Base-by-base conservation (phyloP, 2,329 filamentous ascomycete genomes). In the Trichophyton schoenleinii region DNA sequence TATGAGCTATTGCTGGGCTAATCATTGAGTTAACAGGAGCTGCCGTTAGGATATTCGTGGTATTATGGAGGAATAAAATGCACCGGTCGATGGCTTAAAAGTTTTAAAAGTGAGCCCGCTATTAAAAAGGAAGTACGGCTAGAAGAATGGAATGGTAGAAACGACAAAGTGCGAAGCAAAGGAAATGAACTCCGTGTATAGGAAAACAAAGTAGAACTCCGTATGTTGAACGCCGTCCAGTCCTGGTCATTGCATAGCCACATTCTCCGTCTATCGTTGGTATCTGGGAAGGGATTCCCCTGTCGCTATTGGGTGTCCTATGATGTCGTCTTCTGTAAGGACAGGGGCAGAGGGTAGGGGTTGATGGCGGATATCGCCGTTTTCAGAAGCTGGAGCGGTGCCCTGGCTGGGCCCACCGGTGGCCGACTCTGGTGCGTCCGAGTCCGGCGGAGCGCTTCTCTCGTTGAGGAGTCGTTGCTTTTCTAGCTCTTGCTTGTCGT, bases 401-500 rank as follows among this genome's bases (percentile, higher is more conserved):
- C 58, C 13, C 61, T 58, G 38, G 9, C 20, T 38, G 9, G 42
- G 31, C 11, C 66, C 64, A 34, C 34, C 11, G 9, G 34, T 13
- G 11, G 63, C 66, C 28, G 42, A 9, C n/a, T 65, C 65, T 38
- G 59, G 41, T 53, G 61, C 8, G 6, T 66, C 61, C 22, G 60
- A 42, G 38, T 61, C 70, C 0, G 75, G 73, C 2, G 86, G 86
- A 7, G 83, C 82, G 70, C 85, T 87, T 6, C 82, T 83, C 67
- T 87, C 81, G 59, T 79, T 76, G 63, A 87, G 76, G n/a, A 89
- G 72, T 42, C 85, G 78, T 61, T 77, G 81, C 20, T 85, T 79
- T 70, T 91, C 87, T 5, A 90, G 76, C 70, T 95, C 89, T 67
- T 86, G 84, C 71, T 95, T 94, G 71, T 95, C 91, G 61, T 94